phyloP scores from a whole-genome alignment of 345 rosid genomes.

The Geranium brycei region DNA sequence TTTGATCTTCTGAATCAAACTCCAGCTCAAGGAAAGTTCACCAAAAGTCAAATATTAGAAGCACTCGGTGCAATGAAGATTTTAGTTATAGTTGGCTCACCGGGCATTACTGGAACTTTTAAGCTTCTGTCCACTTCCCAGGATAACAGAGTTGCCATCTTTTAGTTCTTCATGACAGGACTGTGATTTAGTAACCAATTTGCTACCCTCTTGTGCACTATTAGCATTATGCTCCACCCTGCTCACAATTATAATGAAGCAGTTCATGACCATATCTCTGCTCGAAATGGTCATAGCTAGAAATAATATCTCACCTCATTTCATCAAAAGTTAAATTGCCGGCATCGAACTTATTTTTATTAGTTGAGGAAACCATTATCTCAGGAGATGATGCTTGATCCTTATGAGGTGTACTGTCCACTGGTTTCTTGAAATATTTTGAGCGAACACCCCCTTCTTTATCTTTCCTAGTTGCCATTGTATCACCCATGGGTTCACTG shows the following conservation, averaged over 20 bases:
- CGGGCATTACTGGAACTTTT: not conserved
- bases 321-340: slow-evolving; percentile 10
- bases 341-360: slow-evolving; percentile 16
- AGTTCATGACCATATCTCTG: too few relatives aligned
- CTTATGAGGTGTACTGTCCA: slow-evolving; percentile 18
- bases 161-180: not conserved
- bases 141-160: not conserved
- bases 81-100: not conserved
- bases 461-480: slow-evolving; percentile 13
- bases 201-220: too few relatives aligned
- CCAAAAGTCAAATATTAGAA: not conserved
- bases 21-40: not conserved
- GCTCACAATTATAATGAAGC: too few relatives aligned
- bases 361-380: slow-evolving; percentile 18
- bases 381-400: slow-evolving; percentile 16
- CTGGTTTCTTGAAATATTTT: slow-evolving; percentile 23
- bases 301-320: slow-evolving; percentile 11
- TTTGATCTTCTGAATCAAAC: not conserved
- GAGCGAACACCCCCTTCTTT: slow-evolving; percentile 30
- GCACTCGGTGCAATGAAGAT: too few relatives aligned
- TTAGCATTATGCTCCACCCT: too few relatives aligned
- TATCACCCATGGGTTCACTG: slow-evolving; percentile 17
- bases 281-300: too few relatives aligned
- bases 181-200: not conserved
- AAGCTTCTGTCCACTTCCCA: not conserved